A percentile compares a stretch with the other conserved stretches of the same genome.
Evolutionary conservation across 345 rosid genomes (phyloP).

Genomic region (Syzygium oleosum): DNA sequence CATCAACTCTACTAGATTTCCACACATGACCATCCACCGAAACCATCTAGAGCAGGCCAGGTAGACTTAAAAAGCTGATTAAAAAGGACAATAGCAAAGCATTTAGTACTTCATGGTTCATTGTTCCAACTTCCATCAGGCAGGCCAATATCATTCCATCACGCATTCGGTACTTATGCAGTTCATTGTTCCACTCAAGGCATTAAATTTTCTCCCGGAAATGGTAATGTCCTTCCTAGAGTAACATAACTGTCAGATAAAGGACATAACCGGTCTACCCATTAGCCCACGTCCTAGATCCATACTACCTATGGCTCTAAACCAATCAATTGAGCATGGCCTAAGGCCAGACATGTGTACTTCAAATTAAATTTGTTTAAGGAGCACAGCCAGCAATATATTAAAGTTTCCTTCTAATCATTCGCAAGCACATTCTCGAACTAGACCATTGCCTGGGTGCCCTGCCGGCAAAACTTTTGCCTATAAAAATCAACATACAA

Average conservation of each 20-base stretch:
- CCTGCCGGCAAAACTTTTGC: not conserved
- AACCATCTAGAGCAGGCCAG: not conserved
- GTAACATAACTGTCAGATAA: not conserved
- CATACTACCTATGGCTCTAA: not conserved
- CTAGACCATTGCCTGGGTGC: not conserved
- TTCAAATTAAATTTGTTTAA: not conserved
- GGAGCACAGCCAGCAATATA: not conserved
- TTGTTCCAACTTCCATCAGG: not conserved
- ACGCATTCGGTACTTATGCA: not conserved
- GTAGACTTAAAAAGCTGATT: not conserved
- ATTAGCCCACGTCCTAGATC: not conserved
- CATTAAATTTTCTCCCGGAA: not conserved
- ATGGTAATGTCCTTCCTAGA: not conserved
- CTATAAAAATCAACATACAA: not conserved
- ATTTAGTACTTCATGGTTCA: not conserved
- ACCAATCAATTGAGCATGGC: not conserved
- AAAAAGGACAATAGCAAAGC: not conserved
- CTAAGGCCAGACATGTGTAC: not conserved
- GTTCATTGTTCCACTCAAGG: not conserved
- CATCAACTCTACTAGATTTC: not conserved
- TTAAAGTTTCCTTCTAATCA: not conserved
- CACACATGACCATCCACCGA: not conserved
- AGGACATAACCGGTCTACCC: not conserved
- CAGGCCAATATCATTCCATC: not conserved
- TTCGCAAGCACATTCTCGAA: not conserved